Percentiles rank a stretch among this genome's conserved stretches.
These are phyloP conservation scores for Scutellaria barbata DNA, from an alignment of 257 asterid genomes.

Conservation along the genomic window DNA sequence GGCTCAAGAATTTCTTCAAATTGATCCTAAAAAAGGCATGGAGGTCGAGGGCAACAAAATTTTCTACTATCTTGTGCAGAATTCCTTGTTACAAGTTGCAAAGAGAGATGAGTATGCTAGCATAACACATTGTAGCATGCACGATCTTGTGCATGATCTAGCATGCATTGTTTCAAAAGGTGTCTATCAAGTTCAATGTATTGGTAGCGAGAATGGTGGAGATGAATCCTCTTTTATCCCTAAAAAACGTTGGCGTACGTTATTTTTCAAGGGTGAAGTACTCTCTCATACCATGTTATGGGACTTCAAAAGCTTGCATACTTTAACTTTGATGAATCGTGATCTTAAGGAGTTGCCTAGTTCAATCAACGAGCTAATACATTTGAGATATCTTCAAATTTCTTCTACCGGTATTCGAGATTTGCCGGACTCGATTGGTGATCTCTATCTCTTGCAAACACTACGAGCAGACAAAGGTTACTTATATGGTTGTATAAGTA, in stretches of 20 bases:
- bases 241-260: conserved; percentile 23
- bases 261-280: background rate
- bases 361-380: conserved; percentile 32
- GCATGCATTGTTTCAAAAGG: conserved; percentile 19
- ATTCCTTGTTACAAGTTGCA: too few relatives aligned
- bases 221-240: background rate
- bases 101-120: background rate
- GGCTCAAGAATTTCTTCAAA: background rate
- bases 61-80: too few relatives aligned
- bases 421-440: conserved; percentile 30
- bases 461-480: background rate
- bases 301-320: conserved; percentile 31
- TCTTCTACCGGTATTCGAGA: background rate
- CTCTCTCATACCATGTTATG: conserved; percentile 2
- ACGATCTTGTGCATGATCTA: conserved; percentile 41
- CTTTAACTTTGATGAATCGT: background rate
- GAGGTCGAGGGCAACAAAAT: too few relatives aligned
- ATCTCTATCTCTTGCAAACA: conserved; percentile 19
- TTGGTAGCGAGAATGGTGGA: background rate
- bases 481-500: too few relatives aligned
- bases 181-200: background rate
- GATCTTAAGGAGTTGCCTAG: background rate
- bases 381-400: conserved; percentile 38
- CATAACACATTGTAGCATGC: conserved; percentile 11
- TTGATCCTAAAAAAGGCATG: too few relatives aligned